These are phyloP conservation scores for Phlyctochytrium bullatum DNA, from an alignment of 192 early-diverging fungal genomes.

Conservation along the genomic window DNA sequence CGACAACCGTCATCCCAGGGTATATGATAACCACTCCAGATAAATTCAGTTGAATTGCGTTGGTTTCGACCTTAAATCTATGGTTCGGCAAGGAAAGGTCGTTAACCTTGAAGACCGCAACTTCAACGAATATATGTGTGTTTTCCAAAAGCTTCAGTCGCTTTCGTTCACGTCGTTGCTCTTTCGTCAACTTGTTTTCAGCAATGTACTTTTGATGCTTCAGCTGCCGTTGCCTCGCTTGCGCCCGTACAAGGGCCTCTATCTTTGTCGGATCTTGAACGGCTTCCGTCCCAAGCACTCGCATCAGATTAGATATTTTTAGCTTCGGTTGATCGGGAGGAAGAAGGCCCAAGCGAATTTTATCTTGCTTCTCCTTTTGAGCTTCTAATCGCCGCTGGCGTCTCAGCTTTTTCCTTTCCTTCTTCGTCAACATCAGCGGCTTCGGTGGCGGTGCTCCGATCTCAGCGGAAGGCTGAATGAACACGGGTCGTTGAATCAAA, in stretches of 20 bases:
- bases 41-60: constrained; percentile 81
- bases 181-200: constrained; percentile 82
- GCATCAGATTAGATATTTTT: constrained; percentile 91
- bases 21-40: constrained; percentile 79
- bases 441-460: constrained; percentile 49
- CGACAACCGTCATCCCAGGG: constrained; percentile 72
- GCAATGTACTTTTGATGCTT: constrained; percentile 83
- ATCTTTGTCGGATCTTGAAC: constrained; percentile 92
- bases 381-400: constrained; percentile 80
- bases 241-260: constrained; percentile 87
- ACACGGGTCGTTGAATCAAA: constrained; percentile 84
- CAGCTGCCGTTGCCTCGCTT: constrained; percentile 75
- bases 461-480: constrained; percentile 75
- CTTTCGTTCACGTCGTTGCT: constrained; percentile 77
- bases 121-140: constrained; percentile 64
- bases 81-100: constrained; percentile 79
- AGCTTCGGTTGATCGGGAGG: constrained; percentile 92
- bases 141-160: constrained; percentile 72
- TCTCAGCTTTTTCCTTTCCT: constrained; percentile 90
- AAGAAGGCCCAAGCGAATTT: constrained; percentile 87
- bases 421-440: constrained; percentile 79
- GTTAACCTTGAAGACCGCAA: constrained; percentile 83
- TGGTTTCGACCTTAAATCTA: constrained; percentile 85
- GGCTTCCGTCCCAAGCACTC: constrained; percentile 90
- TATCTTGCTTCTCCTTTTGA: constrained; percentile 92